phyloP scores from a whole-genome alignment of 306 rosid species.

The Trifolium pratense region DNA sequence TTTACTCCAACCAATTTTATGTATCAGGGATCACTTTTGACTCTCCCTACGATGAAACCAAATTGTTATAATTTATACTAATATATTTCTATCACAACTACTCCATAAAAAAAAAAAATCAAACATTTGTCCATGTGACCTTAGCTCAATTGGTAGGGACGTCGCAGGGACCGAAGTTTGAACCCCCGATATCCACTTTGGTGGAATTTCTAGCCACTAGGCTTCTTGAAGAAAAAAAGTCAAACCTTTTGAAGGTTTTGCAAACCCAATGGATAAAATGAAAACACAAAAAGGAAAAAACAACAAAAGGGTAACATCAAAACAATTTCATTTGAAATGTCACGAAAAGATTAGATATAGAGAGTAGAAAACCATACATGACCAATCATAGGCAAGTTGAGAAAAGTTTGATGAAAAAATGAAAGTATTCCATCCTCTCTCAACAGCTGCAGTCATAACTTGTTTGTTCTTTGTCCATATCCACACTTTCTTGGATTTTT shows the following conservation, averaged over 20 bases:
- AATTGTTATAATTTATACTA: too few relatives aligned
- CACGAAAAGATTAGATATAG: neutral
- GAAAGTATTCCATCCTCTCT: constrained; percentile 90
- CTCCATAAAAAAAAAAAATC: too few relatives aligned
- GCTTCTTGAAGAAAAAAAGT: too few relatives aligned
- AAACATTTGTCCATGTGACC: too few relatives aligned
- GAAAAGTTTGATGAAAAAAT: constrained; percentile 56
- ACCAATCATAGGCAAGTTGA: constrained; percentile 76
- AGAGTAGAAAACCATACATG: constrained; percentile 53
- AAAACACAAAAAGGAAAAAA: neutral
- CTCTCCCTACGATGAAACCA: too few relatives aligned
- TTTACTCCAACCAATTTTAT: too few relatives aligned
- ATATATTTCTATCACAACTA: too few relatives aligned
- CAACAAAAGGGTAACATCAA: constrained; percentile 14
- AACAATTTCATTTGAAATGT: constrained; percentile 19
- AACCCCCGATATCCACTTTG: too few relatives aligned
- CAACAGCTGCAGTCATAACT: constrained; percentile 89
- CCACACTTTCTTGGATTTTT: constrained; percentile 75
- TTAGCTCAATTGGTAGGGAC: too few relatives aligned
- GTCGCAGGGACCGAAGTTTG: too few relatives aligned
- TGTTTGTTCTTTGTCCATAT: constrained; percentile 73
- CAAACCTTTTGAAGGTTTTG: neutral
- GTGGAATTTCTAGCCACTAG: too few relatives aligned
- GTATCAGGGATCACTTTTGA: too few relatives aligned
- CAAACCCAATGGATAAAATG: neutral